A percentile compares a stretch with the other conserved stretches of the same genome.
phyloP scores from a whole-genome alignment of 2,329 filamentous ascomycete species.

The Polychaeton citri region DNA sequence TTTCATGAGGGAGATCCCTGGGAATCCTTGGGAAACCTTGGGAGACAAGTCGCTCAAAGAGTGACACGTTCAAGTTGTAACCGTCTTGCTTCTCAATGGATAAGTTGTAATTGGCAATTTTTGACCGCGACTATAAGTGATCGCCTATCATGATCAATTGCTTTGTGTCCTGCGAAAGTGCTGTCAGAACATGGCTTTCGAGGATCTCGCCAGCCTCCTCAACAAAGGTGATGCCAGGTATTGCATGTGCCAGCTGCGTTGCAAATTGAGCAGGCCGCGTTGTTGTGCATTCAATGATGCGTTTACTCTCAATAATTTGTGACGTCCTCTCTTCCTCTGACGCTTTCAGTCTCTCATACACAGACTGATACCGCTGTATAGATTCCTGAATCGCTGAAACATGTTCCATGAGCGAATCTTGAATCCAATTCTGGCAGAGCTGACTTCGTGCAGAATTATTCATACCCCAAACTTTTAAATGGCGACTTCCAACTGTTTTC shows the following conservation, averaged over 20 bases:
- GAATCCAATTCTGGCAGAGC: constrained; percentile 6
- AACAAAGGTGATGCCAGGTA: constrained; percentile 13
- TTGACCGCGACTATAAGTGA: constrained; percentile 47
- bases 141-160: constrained; percentile 53
- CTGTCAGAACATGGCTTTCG: constrained; percentile 48
- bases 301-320: constrained; percentile 11
- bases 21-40: constrained; percentile 2
- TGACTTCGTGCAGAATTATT: constrained; percentile 17
- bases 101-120: constrained; percentile 42
- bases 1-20: constrained; percentile 33
- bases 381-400: constrained; percentile 37
- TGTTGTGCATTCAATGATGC: constrained; percentile 47
- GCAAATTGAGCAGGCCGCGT: constrained; percentile 41
- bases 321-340: constrained; percentile 22
- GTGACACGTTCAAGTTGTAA: constrained; percentile 44
- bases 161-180: constrained; percentile 45
- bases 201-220: constrained; percentile 59
- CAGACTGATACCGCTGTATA: constrained; percentile 26
- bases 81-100: constrained; percentile 39
- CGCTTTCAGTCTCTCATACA: constrained; percentile 30
- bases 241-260: constrained; percentile 42
- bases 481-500: constrained; percentile 14
- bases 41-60: constrained; percentile 45
- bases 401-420: background rate
- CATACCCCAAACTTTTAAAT: constrained; percentile 41